Conservation (phyloP, 2,329 filamentous ascomycete species). For the Colletotrichum sidae region DNA sequence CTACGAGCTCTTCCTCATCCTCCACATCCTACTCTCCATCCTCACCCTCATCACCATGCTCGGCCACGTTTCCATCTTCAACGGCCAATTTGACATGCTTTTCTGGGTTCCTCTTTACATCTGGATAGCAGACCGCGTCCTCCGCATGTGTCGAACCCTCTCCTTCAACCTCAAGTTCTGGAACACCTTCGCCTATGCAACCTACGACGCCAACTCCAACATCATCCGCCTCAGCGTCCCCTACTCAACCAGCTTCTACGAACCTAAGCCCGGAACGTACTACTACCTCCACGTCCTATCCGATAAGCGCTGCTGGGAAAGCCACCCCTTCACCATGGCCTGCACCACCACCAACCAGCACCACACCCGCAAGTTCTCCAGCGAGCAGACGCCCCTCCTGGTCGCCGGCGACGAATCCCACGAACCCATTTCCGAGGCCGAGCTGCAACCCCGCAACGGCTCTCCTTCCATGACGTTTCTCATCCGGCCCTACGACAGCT, state of each 20-base stretch:
- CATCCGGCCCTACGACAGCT: slow-evolving; percentile 59
- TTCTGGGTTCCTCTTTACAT: slow-evolving; percentile 62
- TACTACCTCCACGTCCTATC: slow-evolving; percentile 59
- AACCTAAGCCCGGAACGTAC: slow-evolving; percentile 54
- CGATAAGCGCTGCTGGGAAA: slow-evolving; percentile 57
- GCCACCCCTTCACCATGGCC: slow-evolving; percentile 62
- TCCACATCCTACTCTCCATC: slow-evolving; percentile 65
- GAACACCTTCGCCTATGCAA: slow-evolving; percentile 48
- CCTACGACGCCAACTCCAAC: slow-evolving; percentile 52
- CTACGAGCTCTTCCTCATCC: slow-evolving; percentile 63
- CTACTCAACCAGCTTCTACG: slow-evolving; percentile 47
- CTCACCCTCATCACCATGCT: slow-evolving; percentile 63
- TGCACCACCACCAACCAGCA: slow-evolving; percentile 37
- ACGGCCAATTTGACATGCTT: slow-evolving; percentile 59
- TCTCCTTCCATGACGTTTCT: slow-evolving; percentile 52
- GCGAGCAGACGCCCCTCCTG: slow-evolving; percentile 49
- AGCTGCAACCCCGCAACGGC: slow-evolving; percentile 19
- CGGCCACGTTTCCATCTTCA: slow-evolving; percentile 65
- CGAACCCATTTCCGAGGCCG: slow-evolving; percentile 28
- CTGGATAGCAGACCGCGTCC: slow-evolving; percentile 61
- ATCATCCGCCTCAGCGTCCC: slow-evolving; percentile 56
- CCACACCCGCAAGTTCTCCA: slow-evolving; percentile 38
- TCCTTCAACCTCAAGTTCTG: slow-evolving; percentile 54
- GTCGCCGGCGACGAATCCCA: slow-evolving; percentile 28
- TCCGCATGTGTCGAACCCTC: slow-evolving; percentile 56